Base-by-base conservation (phyloP, 495 filamentous ascomycete genomes). In the Viridothelium virens region DNA sequence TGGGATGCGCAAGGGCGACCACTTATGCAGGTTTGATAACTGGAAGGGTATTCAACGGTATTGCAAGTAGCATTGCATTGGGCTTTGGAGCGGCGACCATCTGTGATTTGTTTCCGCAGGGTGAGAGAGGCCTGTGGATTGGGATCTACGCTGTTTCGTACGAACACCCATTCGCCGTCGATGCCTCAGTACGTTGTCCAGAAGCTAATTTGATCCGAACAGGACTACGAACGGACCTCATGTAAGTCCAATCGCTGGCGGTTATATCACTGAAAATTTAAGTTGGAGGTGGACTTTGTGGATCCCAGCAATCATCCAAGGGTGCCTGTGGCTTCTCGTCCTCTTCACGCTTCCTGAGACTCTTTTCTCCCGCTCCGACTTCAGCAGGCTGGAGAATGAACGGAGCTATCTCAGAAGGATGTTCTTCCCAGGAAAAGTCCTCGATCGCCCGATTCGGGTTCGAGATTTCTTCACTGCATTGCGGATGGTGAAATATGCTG, bases 261-360 rank as follows among this genome's bases (percentile, higher is more conserved):
- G 73, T 2, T 74, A 67, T 37, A 67, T 74, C 14, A 71, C 69
- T 11, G 38, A 71, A 16, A 64, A 61, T n/a, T 56, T 74, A 3
- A 69, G 69, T 12, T 75, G 74, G 74, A 69, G 71, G 2, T 71
- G 69, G 66, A 69, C 68, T 47, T 74, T 71, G 63, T 73, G 68
- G 53, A 72, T 75, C 12, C 71, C 73, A 0, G 69, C 62, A 16
- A 71, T 72, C 46, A 63, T 72, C 50, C 64, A 64, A 33, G 68
- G 65, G 3, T 56, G 61, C 12, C 65, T 66, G 16, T 70, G 67
- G 56, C 59, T 71, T 6, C 16, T 74, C 18, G 67, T 68, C 50
- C 38, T 74, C n/a, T 70, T 75, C 18, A 70, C 68, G 33, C 70
- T 77, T 2, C 74, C 75, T 12, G 74, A 77, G 65, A 77, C 75